Conservation (phyloP, 179 eudicot species). For the Camellia oleifera region DNA sequence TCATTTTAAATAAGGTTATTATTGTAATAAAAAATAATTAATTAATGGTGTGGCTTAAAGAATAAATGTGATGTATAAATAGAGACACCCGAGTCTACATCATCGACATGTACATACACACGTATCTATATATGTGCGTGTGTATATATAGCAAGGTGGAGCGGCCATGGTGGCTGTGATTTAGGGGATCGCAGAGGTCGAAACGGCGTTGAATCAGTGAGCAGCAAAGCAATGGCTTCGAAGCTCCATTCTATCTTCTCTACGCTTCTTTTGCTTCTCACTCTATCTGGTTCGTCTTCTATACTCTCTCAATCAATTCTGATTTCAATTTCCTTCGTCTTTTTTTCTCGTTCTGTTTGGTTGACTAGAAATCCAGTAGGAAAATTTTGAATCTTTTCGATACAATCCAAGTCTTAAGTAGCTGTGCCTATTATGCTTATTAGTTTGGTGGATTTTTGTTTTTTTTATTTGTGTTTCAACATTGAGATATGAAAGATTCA, state of each 20-base stretch:
- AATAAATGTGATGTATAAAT: too few species aligned
- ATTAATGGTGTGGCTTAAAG: too few species aligned
- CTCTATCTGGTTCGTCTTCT: slow-evolving; percentile 31
- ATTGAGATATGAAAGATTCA: slow-evolving; percentile 5
- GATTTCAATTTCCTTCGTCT: neutral
- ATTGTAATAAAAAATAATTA: too few species aligned
- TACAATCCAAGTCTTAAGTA: neutral
- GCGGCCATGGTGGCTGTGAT: neutral
- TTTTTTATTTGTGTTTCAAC: neutral
- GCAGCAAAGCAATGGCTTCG: slow-evolving; percentile 12
- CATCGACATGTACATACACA: too few species aligned
- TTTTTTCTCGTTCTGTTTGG: neutral
- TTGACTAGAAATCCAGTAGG: neutral
- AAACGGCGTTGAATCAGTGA: neutral
- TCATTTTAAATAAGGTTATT: too few species aligned
- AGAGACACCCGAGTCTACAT: too few species aligned
- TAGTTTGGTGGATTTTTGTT: neutral
- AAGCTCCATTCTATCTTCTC: slow-evolving; percentile 21
- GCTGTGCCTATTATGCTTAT: neutral
- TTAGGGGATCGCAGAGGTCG: neutral
- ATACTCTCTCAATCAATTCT: neutral
- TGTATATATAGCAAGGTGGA: neutral
- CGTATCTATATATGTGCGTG: neutral
- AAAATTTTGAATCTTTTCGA: neutral
- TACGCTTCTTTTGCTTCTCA: slow-evolving; percentile 27